A percentile compares a stretch with the other conserved stretches of the same genome.
Evolutionary conservation across 2,329 filamentous ascomycete species (phyloP).

Genomic region (Cladosporium oxysporum): DNA sequence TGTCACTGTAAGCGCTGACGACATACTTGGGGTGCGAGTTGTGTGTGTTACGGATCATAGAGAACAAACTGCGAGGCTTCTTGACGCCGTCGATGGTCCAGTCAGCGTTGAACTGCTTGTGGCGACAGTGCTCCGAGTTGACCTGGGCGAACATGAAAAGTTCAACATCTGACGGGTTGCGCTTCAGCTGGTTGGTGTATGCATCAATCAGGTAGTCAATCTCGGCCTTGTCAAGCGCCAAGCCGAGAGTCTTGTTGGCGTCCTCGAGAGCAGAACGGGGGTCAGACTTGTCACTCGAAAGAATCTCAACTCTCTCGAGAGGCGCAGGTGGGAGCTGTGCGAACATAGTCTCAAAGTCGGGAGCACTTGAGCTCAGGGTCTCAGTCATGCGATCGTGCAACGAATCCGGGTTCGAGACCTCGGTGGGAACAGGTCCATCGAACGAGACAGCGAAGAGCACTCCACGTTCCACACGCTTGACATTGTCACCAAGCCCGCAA

Average conservation of each 20-base stretch:
- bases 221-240: constrained; percentile 84
- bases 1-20: constrained; percentile 96
- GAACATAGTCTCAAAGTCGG: constrained; percentile 76
- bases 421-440: constrained; percentile 41
- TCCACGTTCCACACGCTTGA: constrained; percentile 82
- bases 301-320: constrained; percentile 73
- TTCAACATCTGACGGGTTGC: constrained; percentile 83
- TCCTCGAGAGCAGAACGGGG: constrained; percentile 73
- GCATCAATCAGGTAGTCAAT: constrained; percentile 92
- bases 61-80: constrained; percentile 81
- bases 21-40: constrained; percentile 73
- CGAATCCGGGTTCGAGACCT: constrained; percentile 65
- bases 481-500: constrained; percentile 73
- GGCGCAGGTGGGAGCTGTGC: constrained; percentile 65
- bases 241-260: constrained; percentile 80
- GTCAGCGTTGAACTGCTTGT: constrained; percentile 93
- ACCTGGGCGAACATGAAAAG: constrained; percentile 99
- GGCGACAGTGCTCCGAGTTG: constrained; percentile 89
- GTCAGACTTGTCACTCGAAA: constrained; percentile 44
- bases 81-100: constrained; percentile 90
- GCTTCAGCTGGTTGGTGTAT: constrained; percentile 65
- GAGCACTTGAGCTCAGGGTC: constrained; percentile 66
- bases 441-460: constrained; percentile 71
- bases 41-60: constrained; percentile 96
- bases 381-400: constrained; percentile 97